Evolutionary conservation across 352 stramenopile species (phyloP), one percentile per base, ranked within the genome.

Genomic region (Globisporangium radiosum): DNA sequence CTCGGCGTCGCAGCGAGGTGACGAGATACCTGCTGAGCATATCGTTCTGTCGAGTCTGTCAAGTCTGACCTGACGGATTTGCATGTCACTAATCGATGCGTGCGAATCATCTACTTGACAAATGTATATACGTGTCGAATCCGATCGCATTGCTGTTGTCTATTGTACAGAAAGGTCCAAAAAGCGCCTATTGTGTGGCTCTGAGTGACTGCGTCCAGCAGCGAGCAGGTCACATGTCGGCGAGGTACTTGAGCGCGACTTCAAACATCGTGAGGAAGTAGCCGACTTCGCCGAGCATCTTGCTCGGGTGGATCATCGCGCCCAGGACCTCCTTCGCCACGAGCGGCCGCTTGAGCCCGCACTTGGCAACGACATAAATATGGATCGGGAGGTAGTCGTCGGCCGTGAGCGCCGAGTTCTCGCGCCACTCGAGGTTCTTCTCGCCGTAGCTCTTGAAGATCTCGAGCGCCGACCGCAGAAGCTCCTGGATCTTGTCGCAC

Each of bases 231-330:
- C 42, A 88, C 76, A 90, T 90, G 56, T 93, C 81, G 52, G 78
- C 83, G 70, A 94, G 83, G 69, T 92, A 94, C 70, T 94, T 82
- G 65, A 94, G 74, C 40, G 85, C 85, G 63, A 90, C 85, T 56
- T 92, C 82, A 47, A 94, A 92, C 82, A 94, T 91, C 40, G 85
- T 94, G 57, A 94, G 78, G 62, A 91, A 90, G 63, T 94, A 94
- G 33, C 85, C 85, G 36, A 89, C 75, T 61, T 94, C 85, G 51
- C 82, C 81, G 38, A 90, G 66, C 80, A 92, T 91, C 65, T 87
- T 73, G 17, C 75, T 88, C 59, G 85, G 85, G 60, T 94, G 82
- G 57, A 91, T 92, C 81, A 94, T 92, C 37, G 82, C 77, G 11
- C 79, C 78, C 40, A 94, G 60, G 40, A 85, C 73, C 59, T 91